phyloP scores from a whole-genome alignment of 352 stramenopile genomes.

The Globisporangium camurandrum region DNA sequence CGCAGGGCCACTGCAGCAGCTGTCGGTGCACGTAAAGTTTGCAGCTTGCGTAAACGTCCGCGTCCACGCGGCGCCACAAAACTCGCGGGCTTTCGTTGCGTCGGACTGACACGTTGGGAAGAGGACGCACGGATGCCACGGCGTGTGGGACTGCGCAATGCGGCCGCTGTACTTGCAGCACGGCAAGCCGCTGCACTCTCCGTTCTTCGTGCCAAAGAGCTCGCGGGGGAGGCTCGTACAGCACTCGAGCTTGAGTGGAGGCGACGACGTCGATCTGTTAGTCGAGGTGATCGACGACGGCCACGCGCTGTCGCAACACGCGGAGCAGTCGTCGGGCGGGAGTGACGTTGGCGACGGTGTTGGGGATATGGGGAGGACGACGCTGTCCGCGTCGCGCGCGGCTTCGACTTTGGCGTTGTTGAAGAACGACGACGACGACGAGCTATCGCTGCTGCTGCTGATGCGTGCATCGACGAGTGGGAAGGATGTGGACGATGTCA shows the following conservation, averaged over 20 bases:
- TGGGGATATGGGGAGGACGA: constrained; percentile 4
- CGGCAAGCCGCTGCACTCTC: constrained; percentile 68
- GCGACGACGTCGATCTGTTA: background rate
- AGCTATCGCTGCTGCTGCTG: background rate
- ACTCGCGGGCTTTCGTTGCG: constrained; percentile 41
- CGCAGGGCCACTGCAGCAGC: constrained; percentile 58
- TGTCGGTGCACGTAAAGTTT: constrained; percentile 60
- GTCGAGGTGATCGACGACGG: constrained; percentile 14
- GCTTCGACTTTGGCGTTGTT: constrained; percentile 4
- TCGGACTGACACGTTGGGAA: constrained; percentile 75
- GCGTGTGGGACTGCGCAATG: constrained; percentile 56
- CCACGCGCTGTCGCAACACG: constrained; percentile 31
- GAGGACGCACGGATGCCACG: constrained; percentile 77
- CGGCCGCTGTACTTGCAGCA: constrained; percentile 65
- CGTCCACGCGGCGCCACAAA: constrained; percentile 40
- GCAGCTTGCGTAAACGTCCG: constrained; percentile 49
- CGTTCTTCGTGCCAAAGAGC: constrained; percentile 50
- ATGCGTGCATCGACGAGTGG: background rate
- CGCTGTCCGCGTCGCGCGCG: constrained; percentile 1
- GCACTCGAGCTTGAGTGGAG: constrained; percentile 28
- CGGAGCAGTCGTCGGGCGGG: constrained; percentile 54
- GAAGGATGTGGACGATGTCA: too few species aligned
- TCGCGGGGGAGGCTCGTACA: constrained; percentile 36
- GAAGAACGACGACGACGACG: too few species aligned
- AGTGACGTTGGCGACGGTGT: constrained; percentile 9